Percentiles rank a stretch among this genome's conserved stretches.
phyloP scores from a whole-genome alignment of 768 basidiomycete genomes.

The Russula sp. region DNA sequence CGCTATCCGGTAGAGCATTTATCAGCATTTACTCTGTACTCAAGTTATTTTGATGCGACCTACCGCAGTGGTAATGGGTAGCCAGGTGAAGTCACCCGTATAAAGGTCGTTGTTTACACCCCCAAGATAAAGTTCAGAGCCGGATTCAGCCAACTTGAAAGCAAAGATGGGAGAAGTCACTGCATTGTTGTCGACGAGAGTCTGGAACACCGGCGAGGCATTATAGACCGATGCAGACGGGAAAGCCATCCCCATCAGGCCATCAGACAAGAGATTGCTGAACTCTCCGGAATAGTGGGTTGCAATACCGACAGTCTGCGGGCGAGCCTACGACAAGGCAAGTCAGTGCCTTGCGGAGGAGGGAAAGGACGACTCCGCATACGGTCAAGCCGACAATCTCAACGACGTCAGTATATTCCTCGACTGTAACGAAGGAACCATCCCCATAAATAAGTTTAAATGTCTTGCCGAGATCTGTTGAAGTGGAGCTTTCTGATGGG shows the following conservation, averaged over 20 bases:
- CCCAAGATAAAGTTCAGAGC: background rate
- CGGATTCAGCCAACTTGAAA: background rate
- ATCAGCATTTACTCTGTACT: background rate
- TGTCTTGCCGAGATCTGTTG: constrained; percentile 22
- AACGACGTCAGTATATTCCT: constrained; percentile 38
- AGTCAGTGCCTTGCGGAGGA: background rate
- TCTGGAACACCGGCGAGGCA: background rate
- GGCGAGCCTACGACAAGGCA: background rate
- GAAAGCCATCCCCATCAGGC: background rate
- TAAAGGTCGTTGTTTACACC: background rate
- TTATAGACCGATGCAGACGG: background rate
- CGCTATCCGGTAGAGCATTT: background rate
- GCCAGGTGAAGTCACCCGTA: background rate
- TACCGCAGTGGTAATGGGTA: background rate
- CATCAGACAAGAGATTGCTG: background rate
- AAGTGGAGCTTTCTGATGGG: constrained; percentile 8
- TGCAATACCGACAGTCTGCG: background rate
- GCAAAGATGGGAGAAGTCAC: background rate
- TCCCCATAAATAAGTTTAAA: constrained; percentile 35
- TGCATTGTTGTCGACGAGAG: background rate
- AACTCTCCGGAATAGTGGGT: background rate
- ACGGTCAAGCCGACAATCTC: constrained; percentile 30
- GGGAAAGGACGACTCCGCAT: background rate
- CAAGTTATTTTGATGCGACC: background rate
- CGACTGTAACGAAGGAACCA: constrained; percentile 34